Percentiles rank a stretch among this genome's conserved stretches.
phyloP scores from a whole-genome alignment of 1,284 basidiomycete genomes.

The Stygiomarasmius scandens region DNA sequence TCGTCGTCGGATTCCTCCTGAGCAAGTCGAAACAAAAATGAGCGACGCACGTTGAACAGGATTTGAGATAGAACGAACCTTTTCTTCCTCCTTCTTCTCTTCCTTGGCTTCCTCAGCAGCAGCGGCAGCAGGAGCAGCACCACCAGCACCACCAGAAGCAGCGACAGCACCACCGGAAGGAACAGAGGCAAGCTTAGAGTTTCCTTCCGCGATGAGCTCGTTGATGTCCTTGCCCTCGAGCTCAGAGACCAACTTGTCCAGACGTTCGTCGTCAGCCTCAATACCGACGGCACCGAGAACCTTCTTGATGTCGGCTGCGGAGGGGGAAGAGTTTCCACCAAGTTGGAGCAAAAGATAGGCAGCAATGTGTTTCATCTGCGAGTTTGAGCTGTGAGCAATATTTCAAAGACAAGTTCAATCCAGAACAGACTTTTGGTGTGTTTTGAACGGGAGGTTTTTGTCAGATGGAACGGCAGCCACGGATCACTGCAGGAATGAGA shows the following conservation, averaged over 20 bases:
- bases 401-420: neutral
- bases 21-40: conserved; percentile 18
- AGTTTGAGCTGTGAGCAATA: neutral
- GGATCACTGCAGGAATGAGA: conserved; percentile 66
- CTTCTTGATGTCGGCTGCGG: conserved; percentile 88
- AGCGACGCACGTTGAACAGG: conserved; percentile 11
- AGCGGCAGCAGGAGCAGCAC: conserved; percentile 61
- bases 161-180: conserved; percentile 76
- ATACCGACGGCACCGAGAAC: conserved; percentile 89
- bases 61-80: conserved; percentile 57
- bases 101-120: conserved; percentile 69
- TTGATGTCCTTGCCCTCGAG: conserved; percentile 92
- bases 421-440: conserved; percentile 42
- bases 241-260: conserved; percentile 89
- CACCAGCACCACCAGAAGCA: conserved; percentile 52
- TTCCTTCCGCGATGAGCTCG: conserved; percentile 91
- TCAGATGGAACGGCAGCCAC: conserved; percentile 68
- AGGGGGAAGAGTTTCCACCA: conserved; percentile 91
- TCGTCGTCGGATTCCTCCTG: conserved; percentile 89
- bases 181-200: conserved; percentile 91
- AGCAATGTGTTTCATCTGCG: conserved; percentile 94
- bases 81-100: conserved; percentile 80
- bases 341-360: conserved; percentile 97
- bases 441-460: conserved; percentile 29
- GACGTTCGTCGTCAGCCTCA: conserved; percentile 85